These are phyloP conservation scores for Neurospora pannonica DNA, from an alignment of 495 filamentous ascomycete species.

Conservation along the genomic window DNA sequence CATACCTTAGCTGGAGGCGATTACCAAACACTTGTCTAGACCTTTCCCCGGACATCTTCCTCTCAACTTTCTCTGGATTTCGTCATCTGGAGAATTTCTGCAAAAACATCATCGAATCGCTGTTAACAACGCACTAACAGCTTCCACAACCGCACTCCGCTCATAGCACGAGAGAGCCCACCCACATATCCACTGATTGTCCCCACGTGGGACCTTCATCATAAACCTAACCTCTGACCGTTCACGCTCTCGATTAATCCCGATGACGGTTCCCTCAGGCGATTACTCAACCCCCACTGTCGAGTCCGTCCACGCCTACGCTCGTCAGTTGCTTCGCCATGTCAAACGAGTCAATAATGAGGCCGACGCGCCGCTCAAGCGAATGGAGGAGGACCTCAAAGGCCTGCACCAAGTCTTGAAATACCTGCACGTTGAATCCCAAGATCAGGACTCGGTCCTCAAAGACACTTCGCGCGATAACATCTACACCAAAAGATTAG, in stretches of 20 bases:
- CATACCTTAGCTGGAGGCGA: neutral
- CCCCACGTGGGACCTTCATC: neutral
- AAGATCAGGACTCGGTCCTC: slow-evolving; percentile 39
- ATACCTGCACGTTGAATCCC: slow-evolving; percentile 39
- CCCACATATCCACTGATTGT: neutral
- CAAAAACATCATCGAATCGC: neutral
- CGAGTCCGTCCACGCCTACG: slow-evolving; percentile 34
- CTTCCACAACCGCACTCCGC: neutral
- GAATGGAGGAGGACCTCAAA: slow-evolving; percentile 29
- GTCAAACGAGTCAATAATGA: slow-evolving; percentile 13
- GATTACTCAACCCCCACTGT: slow-evolving; percentile 18
- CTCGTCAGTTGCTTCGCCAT: slow-evolving; percentile 18
- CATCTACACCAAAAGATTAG: slow-evolving; percentile 34
- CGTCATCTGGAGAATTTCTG: neutral
- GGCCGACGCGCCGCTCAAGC: slow-evolving; percentile 28
- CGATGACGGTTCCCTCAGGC: slow-evolving; percentile 11
- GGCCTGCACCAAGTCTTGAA: slow-evolving; percentile 37
- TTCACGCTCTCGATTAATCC: neutral
- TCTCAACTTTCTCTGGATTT: neutral
- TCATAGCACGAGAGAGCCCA: neutral
- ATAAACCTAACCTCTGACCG: neutral
- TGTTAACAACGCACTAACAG: neutral
- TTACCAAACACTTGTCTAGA: neutral
- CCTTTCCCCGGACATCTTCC: neutral
- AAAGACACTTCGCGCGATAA: slow-evolving; percentile 17